phyloP scores from a whole-genome alignment of 192 early-diverging fungal genomes.

The Coemansia sp. region DNA sequence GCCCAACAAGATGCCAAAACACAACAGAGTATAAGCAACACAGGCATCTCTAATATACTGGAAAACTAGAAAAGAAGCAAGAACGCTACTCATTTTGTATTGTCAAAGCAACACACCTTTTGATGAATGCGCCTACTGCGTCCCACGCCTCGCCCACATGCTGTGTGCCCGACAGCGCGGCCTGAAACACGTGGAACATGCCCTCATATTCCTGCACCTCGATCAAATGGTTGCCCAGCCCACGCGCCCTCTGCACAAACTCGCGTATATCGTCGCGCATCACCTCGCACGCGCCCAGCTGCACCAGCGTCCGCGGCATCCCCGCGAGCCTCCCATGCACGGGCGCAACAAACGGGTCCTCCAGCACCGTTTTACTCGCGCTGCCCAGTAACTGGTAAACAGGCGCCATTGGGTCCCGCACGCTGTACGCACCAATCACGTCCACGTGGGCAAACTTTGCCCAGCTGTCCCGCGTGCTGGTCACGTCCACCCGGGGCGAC shows the following conservation, averaged over 20 bases:
- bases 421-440: conserved; percentile 1
- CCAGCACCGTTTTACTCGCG: neutral
- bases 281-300: conserved; percentile 29
- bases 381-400: conserved; percentile 8
- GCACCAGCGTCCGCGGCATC: conserved; percentile 39
- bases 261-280: conserved; percentile 41
- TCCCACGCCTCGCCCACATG: conserved; percentile 8
- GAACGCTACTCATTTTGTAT: too few relatives aligned
- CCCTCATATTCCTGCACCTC: conserved; percentile 14
- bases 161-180: neutral
- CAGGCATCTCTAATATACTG: too few relatives aligned
- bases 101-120: neutral
- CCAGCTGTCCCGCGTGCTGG: conserved; percentile 19
- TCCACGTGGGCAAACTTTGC: conserved; percentile 8
- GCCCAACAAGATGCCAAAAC: neutral
- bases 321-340: conserved; percentile 13
- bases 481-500: conserved; percentile 42
- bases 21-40: too few relatives aligned
- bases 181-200: conserved; percentile 45
- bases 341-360: conserved; percentile 38
- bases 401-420: neutral
- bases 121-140: conserved; percentile 13
- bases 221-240: neutral
- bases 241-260: conserved; percentile 19
- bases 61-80: neutral